A percentile compares a stretch with the other conserved stretches of the same genome.
Conservation (phyloP, 2,329 filamentous ascomycete genomes). For the Pseudogymnoascus sp. region DNA sequence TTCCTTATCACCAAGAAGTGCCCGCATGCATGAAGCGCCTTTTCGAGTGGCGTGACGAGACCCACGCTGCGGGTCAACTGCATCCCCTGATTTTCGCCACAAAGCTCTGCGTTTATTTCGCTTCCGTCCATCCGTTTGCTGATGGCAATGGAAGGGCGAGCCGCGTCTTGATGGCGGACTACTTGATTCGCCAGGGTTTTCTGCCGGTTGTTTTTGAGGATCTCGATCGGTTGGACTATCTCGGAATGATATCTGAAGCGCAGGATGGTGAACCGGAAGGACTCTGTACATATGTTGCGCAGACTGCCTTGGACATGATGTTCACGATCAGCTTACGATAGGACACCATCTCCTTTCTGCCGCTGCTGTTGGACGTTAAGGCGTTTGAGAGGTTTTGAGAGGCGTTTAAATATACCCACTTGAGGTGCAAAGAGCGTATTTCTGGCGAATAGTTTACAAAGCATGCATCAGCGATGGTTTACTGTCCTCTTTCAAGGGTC, state of each 20-base stretch:
- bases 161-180: slow-evolving; percentile 21
- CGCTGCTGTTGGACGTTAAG: neutral
- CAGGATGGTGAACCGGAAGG: slow-evolving; percentile 16
- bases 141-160: slow-evolving; percentile 21
- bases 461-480: neutral
- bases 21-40: slow-evolving; percentile 18
- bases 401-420: neutral
- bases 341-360: neutral
- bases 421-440: neutral
- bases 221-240: slow-evolving; percentile 17
- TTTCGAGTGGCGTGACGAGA: slow-evolving; percentile 17
- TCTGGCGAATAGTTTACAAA: neutral
- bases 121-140: slow-evolving; percentile 20
- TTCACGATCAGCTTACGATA: slow-evolving; percentile 9
- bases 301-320: slow-evolving; percentile 11
- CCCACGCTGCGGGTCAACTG: slow-evolving; percentile 14
- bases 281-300: neutral
- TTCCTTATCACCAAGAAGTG: slow-evolving; percentile 21
- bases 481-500: no score
- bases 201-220: slow-evolving; percentile 16
- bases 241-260: slow-evolving; percentile 19
- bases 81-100: slow-evolving; percentile 21
- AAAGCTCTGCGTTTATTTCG: slow-evolving; percentile 18
- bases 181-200: slow-evolving; percentile 21
- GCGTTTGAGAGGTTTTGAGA: neutral